Base-by-base conservation (phyloP, 352 stramenopile genomes). In the Phytophthora cryptogea region DNA sequence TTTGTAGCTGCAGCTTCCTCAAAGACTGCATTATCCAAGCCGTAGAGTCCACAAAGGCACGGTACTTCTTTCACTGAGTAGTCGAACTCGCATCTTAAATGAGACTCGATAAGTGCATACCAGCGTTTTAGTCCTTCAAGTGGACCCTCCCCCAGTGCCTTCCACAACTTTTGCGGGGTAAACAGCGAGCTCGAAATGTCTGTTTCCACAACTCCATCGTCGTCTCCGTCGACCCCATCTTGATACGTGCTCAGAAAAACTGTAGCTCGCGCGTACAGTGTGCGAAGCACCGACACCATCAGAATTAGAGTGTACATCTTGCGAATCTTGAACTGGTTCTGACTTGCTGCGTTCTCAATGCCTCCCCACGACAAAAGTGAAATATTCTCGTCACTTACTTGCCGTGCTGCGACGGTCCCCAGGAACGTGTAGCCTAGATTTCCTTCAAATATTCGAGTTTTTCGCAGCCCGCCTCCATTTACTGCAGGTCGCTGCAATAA, bases 271-370 rank as follows among this genome's bases (percentile, higher is more conserved):
- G 80, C 84, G 56, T 91, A 86, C 13, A 91, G 55, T 6, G 85
- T 92, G 4, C 85, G 78, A 13, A 94, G 65, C 14, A 94, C 75
- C 4, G 84, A 90, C 13, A 92, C 83, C 76, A 94, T 88, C 2
- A 92, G 62, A 59, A 94, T 90, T 0, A 90, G 57, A 26, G 79
- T 85, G 70, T 94, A 94, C 80, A 94, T 89, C 65, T 89, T 88
- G 35, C 81, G 82, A 42, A 89, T 71, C 50, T 90, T 88, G 35
- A 70, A 71, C 37, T 81, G 69, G 41, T 82, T 78, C 10, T 57
- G 63, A 28, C 41, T 68, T 39, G 42, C 49, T 26, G 67, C 48
- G 1, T 56, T 65, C 36, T 74, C 49, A 16, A 74, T 59, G 11
- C 57, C 68, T 48, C 63, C 68, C 71, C 71, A 80, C 30, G 60